phyloP scores from a whole-genome alignment of 2,329 filamentous ascomycete species.

The Xylariaceae sp. region DNA sequence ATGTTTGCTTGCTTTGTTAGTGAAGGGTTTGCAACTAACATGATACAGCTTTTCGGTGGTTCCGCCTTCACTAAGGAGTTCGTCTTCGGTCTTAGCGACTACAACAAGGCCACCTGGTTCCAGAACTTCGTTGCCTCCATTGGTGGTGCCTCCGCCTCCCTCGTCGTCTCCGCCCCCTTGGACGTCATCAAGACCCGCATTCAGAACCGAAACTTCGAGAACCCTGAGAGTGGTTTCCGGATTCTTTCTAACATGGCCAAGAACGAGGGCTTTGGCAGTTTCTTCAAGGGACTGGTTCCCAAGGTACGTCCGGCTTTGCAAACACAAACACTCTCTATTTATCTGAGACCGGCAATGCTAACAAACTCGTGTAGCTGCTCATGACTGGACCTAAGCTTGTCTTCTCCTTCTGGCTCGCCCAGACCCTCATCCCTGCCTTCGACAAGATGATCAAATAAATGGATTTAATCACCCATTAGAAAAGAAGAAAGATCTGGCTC shows the following conservation, averaged over 20 bases:
- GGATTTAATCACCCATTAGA: not conserved
- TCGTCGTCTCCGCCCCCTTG: slow-evolving; percentile 90
- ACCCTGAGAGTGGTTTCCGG: slow-evolving; percentile 87
- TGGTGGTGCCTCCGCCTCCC: slow-evolving; percentile 87
- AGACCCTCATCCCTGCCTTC: slow-evolving; percentile 95
- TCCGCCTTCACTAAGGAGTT: slow-evolving; percentile 98
- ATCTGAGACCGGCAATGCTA: slow-evolving; percentile 2
- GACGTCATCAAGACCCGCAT: slow-evolving; percentile 98
- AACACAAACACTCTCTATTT: not conserved
- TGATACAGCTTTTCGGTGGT: slow-evolving; percentile 81
- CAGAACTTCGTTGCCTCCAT: slow-evolving; percentile 98
- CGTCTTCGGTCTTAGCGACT: slow-evolving; percentile 81
- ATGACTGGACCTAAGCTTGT: slow-evolving; percentile 99
- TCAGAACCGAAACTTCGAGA: slow-evolving; percentile 98
- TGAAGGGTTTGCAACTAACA: slow-evolving; percentile 20
- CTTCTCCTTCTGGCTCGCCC: slow-evolving; percentile 99
- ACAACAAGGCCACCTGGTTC: slow-evolving; percentile 89
- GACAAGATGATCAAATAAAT: slow-evolving; percentile 43
- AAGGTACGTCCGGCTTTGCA: slow-evolving; percentile 55
- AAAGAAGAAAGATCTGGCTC: not conserved
- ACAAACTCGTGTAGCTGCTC: slow-evolving; percentile 55
- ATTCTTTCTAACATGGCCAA: slow-evolving; percentile 91
- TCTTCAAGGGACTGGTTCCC: slow-evolving; percentile 96
- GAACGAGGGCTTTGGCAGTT: slow-evolving; percentile 77
- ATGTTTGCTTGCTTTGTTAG: slow-evolving; percentile 37